Base-by-base conservation (phyloP, 2,329 filamentous ascomycete genomes). In the Lojkania enalia region DNA sequence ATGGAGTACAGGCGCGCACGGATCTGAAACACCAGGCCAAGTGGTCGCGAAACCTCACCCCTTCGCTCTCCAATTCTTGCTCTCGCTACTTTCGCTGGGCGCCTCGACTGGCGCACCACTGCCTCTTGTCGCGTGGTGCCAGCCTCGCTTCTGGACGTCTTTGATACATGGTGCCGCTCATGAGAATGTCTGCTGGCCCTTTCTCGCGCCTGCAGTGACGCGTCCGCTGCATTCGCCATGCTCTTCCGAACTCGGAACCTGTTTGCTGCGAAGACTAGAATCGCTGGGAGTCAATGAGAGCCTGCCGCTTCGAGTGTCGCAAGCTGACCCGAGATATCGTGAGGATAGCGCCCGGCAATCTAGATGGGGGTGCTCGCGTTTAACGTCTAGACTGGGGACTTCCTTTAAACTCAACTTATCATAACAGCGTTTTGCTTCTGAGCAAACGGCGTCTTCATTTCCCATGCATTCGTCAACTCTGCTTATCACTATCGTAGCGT, bases 91-190 rank as follows among this genome's bases (percentile, higher is more conserved):
- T 46, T 52, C 57, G 47, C 18, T 63, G 59, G n/a, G 62, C 66
- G 62, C 62, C 57, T 48, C 50, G n/a, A 39, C 43, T 46, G 56
- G 53, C 54, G 38, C 59, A 49, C 55, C 42, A 41, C 54, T 49
- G 56, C 66, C 65, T 67, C 52, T 69, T 58, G 57, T 66, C 57
- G 58, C 48, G 48, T 60, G 35, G 49, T 54, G 49, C 58, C 42
- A 51, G 48, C 32, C 46, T 33, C 20, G 31, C 48, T 57, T 49
- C 40, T 57, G 46, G 43, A 62, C 62, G 29, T 40, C 44, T 46
- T 47, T 42, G 46, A 49, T 42, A 42, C 51, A 52, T 52, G 29
- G 50, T 42, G 16, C 37, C 42, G 46, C 52, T 41, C 20, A 49
- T 15, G 42, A 30, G 13, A 23, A 23, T 25, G 41, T 48, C 19